Evolutionary conservation across 768 basidiomycete genomes (phyloP).

Genomic region (Phanerochaete sordida): DNA sequence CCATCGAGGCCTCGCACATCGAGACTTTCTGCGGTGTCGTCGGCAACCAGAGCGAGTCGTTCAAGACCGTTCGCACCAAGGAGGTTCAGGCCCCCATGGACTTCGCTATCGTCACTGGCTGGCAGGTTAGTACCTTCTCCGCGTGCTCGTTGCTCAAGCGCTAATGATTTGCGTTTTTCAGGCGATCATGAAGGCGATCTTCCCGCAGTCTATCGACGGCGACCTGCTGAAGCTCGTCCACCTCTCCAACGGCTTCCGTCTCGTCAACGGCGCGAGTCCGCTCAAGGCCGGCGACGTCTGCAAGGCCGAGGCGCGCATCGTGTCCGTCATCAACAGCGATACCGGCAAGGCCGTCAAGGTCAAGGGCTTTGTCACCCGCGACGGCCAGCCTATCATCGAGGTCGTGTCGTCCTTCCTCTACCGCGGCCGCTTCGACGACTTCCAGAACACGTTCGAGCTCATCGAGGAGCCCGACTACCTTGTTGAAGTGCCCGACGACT

Average conservation of each 20-base stretch:
- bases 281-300: conserved; percentile 87
- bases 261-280: conserved; percentile 72
- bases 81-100: conserved; percentile 93
- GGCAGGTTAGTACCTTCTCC: conserved; percentile 68
- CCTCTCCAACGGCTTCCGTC: conserved; percentile 93
- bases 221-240: conserved; percentile 96
- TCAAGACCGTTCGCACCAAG: conserved; percentile 72
- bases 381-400: conserved; percentile 81
- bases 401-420: conserved; percentile 96
- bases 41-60: conserved; percentile 89
- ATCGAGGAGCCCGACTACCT: conserved; percentile 86
- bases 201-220: conserved; percentile 88
- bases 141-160: not conserved
- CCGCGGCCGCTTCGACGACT: conserved; percentile 92
- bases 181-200: conserved; percentile 99
- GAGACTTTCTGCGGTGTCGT: conserved; percentile 91
- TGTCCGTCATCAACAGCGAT: conserved; percentile 86
- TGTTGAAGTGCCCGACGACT: conserved; percentile 70
- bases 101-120: conserved; percentile 97
- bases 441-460: conserved; percentile 93
- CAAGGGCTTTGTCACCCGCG: conserved; percentile 78
- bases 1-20: conserved; percentile 70
- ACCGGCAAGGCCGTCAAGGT: conserved; percentile 93
- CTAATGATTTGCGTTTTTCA: conserved; percentile 27
- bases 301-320: conserved; percentile 83